Conservation (phyloP, 192 early-diverging fungal genomes). For the Backusella tarrabulga region DNA sequence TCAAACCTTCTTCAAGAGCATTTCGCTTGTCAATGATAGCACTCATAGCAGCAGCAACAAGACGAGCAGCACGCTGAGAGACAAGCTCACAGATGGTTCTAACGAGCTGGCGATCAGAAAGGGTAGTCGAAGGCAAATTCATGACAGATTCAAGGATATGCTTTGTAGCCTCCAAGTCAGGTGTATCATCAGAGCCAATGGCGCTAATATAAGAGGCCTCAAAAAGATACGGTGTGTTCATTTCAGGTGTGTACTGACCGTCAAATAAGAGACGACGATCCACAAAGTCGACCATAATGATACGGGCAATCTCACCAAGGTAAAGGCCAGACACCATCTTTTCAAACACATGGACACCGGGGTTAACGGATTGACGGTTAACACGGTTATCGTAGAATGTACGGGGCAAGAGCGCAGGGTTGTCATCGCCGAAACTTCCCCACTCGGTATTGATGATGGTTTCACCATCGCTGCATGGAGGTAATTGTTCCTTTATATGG, state of each 20-base stretch:
- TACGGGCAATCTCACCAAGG: conserved; percentile 85
- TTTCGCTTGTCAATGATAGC: conserved; percentile 56
- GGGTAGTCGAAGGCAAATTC: conserved; percentile 61
- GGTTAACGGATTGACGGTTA: conserved; percentile 80
- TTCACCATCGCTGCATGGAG: conserved; percentile 40
- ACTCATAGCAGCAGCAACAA: conserved; percentile 69
- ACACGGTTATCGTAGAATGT: conserved; percentile 82
- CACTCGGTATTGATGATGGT: conserved; percentile 97
- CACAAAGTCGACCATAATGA: conserved; percentile 76
- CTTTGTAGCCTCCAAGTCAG: conserved; percentile 64
- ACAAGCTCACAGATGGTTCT: conserved; percentile 80
- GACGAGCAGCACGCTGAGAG: conserved; percentile 78
- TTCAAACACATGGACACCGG: conserved; percentile 80
- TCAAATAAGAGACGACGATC: conserved; percentile 32
- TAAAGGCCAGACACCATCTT: conserved; percentile 97
- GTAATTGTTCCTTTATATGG: not conserved
- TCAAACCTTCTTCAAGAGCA: conserved; percentile 24
- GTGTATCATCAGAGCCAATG: conserved; percentile 66
- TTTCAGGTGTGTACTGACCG: conserved; percentile 56
- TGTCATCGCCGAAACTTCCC: conserved; percentile 40
- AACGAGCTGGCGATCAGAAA: conserved; percentile 79
- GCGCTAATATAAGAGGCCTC: conserved; percentile 70
- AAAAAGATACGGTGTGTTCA: conserved; percentile 75
- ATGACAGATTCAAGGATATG: conserved; percentile 74
- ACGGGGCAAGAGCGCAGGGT: conserved; percentile 68